A percentile compares a stretch with the other conserved stretches of the same genome.
Evolutionary conservation across 2,329 filamentous ascomycete genomes (phyloP).

Genomic region (Moelleriella libera): DNA sequence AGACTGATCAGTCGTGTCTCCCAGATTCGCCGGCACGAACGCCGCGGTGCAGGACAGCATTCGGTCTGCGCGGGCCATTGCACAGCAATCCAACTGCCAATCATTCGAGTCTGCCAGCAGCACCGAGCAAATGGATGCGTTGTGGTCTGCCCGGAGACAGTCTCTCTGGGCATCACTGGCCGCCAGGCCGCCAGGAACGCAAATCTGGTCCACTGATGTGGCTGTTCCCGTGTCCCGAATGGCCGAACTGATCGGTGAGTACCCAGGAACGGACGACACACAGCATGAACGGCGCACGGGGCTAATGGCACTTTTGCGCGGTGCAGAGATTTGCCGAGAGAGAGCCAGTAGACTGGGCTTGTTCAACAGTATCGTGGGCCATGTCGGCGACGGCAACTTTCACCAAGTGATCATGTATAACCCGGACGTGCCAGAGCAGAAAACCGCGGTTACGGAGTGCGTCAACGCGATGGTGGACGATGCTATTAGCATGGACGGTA

Average conservation of each 20-base stretch:
- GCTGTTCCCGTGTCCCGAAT: slow-evolving; percentile 61
- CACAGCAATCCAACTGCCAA: slow-evolving; percentile 32
- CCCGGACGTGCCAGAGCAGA: slow-evolving; percentile 41
- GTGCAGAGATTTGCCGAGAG: slow-evolving; percentile 45
- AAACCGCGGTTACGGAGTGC: slow-evolving; percentile 37
- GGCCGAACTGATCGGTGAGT: slow-evolving; percentile 48
- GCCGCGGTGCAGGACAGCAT: slow-evolving; percentile 45
- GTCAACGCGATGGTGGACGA: slow-evolving; percentile 58
- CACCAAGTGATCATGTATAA: slow-evolving; percentile 35
- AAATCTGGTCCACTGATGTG: slow-evolving; percentile 71
- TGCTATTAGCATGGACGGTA: slow-evolving; percentile 57
- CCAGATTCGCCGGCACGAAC: slow-evolving; percentile 48
- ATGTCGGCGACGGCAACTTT: slow-evolving; percentile 65
- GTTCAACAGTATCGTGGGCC: slow-evolving; percentile 52
- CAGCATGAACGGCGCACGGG: no score
- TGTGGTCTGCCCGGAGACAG: slow-evolving; percentile 66
- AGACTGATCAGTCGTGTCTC: background rate
- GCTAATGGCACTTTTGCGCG: no score
- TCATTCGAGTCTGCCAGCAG: slow-evolving; percentile 55
- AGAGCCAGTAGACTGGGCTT: slow-evolving; percentile 50
- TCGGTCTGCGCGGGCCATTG: slow-evolving; percentile 40
- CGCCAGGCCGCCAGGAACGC: slow-evolving; percentile 40
- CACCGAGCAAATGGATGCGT: slow-evolving; percentile 49
- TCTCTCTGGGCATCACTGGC: slow-evolving; percentile 62
- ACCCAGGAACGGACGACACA: no score